phyloP scores from a whole-genome alignment of 2,329 filamentous ascomycete species.

The Colletotrichum tabaci region DNA sequence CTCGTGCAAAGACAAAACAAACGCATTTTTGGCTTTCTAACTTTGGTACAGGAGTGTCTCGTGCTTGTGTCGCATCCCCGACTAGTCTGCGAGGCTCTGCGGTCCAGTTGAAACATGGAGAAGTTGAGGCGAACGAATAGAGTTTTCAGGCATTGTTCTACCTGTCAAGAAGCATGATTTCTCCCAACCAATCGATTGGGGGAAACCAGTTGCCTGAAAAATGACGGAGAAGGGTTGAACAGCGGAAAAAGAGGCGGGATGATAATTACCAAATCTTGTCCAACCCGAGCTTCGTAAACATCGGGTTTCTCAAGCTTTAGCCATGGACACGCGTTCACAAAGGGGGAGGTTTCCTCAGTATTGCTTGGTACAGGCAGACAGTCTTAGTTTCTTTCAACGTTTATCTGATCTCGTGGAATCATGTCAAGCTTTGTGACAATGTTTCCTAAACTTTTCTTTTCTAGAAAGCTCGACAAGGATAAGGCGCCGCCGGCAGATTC shows the following conservation, averaged over 20 bases:
- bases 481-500: no score
- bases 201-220: no score
- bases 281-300: neutral
- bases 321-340: neutral
- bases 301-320: neutral
- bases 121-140: neutral
- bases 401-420: no score
- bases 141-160: neutral
- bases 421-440: no score
- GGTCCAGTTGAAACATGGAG: neutral
- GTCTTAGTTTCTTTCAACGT: no score
- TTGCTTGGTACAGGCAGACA: no score
- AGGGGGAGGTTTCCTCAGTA: no score
- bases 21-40: neutral
- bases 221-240: no score
- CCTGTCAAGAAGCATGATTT: no score
- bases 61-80: neutral
- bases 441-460: no score
- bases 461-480: no score
- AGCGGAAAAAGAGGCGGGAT: neutral
- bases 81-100: neutral
- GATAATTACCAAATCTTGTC: neutral
- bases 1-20: neutral
- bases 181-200: no score
- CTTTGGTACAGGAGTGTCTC: neutral